A percentile compares a stretch with the other conserved stretches of the same genome.
phyloP scores from a whole-genome alignment of 352 stramenopile genomes.

The Phytophthora cajani region DNA sequence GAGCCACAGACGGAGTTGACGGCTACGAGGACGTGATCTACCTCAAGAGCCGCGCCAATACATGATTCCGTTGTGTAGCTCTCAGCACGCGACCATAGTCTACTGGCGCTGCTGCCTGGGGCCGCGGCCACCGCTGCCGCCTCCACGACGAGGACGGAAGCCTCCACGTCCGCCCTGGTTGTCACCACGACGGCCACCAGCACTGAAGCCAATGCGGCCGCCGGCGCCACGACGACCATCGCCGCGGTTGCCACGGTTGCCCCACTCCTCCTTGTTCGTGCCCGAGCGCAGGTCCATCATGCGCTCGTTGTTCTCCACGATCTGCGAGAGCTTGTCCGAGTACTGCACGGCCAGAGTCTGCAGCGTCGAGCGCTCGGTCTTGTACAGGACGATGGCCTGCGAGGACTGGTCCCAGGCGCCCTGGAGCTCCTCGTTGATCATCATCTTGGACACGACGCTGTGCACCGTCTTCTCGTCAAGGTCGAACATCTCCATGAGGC shows the following conservation, averaged over 20 bases:
- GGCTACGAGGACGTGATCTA: constrained; percentile 25
- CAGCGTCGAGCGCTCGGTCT: constrained; percentile 93
- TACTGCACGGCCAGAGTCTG: constrained; percentile 97
- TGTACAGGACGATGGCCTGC: constrained; percentile 96
- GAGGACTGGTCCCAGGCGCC: constrained; percentile 98
- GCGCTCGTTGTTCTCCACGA: constrained; percentile 92
- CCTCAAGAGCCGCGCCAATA: constrained; percentile 15
- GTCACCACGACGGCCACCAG: constrained; percentile 49
- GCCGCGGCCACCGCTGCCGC: constrained; percentile 41
- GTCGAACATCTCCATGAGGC: constrained; percentile 98
- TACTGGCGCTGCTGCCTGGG: constrained; percentile 54
- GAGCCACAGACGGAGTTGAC: constrained; percentile 20
- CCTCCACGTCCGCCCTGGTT: constrained; percentile 61
- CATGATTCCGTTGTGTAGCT: constrained; percentile 21
- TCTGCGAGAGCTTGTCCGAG: constrained; percentile 92
- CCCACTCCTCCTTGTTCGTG: constrained; percentile 73
- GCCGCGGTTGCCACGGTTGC: constrained; percentile 52
- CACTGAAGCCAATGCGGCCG: constrained; percentile 44
- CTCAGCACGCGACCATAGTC: constrained; percentile 32
- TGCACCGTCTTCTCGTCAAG: constrained; percentile 96
- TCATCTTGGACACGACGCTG: constrained; percentile 99
- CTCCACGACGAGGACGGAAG: constrained; percentile 49
- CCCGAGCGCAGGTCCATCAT: constrained; percentile 87
- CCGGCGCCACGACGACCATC: constrained; percentile 48
- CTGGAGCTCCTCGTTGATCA: constrained; percentile 98